phyloP scores from a whole-genome alignment of 176 grass and related monocot species.

The Eleusine coracana region DNA sequence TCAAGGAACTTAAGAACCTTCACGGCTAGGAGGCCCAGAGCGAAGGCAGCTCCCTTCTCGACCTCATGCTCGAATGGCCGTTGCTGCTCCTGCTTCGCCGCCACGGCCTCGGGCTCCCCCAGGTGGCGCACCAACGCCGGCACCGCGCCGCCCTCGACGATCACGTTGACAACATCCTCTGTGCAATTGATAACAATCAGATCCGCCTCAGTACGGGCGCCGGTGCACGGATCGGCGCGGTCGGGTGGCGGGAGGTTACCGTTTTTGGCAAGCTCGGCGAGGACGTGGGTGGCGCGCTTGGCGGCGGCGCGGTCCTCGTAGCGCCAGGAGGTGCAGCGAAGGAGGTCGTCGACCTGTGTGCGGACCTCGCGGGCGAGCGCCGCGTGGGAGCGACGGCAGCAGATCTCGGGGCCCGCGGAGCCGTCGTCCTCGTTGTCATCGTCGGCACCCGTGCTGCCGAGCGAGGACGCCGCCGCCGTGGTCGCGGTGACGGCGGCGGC shows the following conservation, averaged over 20 bases:
- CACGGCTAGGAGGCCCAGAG: constrained; percentile 93
- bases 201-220: constrained; percentile 49
- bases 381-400: constrained; percentile 63
- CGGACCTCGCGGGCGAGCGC: constrained; percentile 71
- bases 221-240: constrained; percentile 29
- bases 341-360: constrained; percentile 81
- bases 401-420: constrained; percentile 67
- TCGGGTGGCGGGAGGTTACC: constrained; percentile 45
- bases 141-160: constrained; percentile 91
- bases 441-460: constrained; percentile 39
- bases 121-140: constrained; percentile 82
- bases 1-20: constrained; percentile 79
- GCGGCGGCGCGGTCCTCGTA: constrained; percentile 73
- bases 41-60: constrained; percentile 95
- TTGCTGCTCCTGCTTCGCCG: constrained; percentile 46
- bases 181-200: constrained; percentile 39
- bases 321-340: constrained; percentile 78
- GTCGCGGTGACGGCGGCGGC: constrained; percentile 45
- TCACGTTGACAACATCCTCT: constrained; percentile 96
- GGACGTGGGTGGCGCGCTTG: constrained; percentile 83
- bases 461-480: constrained; percentile 42
- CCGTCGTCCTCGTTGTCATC: constrained; percentile 60
- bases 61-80: constrained; percentile 91
- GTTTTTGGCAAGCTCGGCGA: constrained; percentile 92
- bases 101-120: constrained; percentile 54